Evolutionary conservation across 1,139 yeast genomes (phyloP), one percentile per base, ranked within the genome.

Genomic region (Candida tropicalis): DNA sequence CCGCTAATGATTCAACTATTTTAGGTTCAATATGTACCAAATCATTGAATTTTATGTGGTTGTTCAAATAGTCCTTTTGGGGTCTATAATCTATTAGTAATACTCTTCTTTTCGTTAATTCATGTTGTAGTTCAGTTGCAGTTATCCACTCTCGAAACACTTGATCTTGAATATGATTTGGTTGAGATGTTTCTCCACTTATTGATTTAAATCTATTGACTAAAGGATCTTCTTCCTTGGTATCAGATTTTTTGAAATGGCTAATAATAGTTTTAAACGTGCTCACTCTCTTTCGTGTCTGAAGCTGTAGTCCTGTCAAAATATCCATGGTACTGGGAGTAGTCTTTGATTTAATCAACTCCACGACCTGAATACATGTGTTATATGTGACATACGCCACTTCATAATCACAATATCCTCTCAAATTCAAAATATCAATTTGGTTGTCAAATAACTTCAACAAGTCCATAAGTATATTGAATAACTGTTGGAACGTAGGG

Each of bases 1-100:
- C 35, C 12, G 39, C 26, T 9, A 46, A 17, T 3, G 24, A 8
- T 8, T 37, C 33, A 8, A 48, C 32, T 20, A 23, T 16, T 6
- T 16, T 50, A 4, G 96, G 96, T 44, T 87, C 95, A 11, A 89
- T 76, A 57, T 90, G 85, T 13, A 87, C 75, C 7, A 84, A 62
- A 38, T 83, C 76, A 1, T 66, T 60, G 27, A 74, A 65, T 16
- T 74, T 71, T 25, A 90, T 79, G 57, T 85, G 96, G 31, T 78
- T 75, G 40, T 68, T 70, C 36, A 78, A 74, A 59, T 75, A 87
- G 34, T 78, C 82, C 18, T 70, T 70, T 35, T 83, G 66, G 11
- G 81, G 70, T 48, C 97, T 70, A 35, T 82, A 73, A 58, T 90
- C 97, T 17, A 90, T 72, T 18, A 87, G 50, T 32, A 87, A 65